Conservation (phyloP, 768 basidiomycete genomes). For the Sarcodon sp. region DNA sequence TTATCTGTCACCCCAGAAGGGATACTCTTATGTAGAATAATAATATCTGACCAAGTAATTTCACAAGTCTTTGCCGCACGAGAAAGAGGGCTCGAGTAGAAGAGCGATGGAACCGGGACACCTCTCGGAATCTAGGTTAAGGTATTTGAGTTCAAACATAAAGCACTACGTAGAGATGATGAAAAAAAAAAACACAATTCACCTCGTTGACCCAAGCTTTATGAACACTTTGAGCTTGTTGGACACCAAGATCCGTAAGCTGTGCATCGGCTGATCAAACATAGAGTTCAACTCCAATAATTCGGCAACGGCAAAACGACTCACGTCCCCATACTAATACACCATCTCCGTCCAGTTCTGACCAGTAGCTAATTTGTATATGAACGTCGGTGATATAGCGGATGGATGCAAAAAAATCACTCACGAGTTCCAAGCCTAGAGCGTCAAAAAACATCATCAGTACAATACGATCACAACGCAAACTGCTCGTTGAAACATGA, state of each 20-base stretch:
- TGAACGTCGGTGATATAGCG: not conserved
- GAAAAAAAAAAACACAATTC: constrained; percentile 3
- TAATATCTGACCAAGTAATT: not conserved
- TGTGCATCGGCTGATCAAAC: constrained; percentile 42
- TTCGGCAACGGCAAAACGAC: constrained; percentile 10
- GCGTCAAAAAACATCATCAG: not conserved
- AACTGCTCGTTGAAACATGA: not conserved
- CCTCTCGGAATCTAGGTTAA: constrained; percentile 5
- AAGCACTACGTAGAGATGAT: constrained; percentile 2
- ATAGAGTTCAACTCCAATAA: not conserved
- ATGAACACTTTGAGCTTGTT: constrained; percentile 37
- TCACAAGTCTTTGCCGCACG: constrained; percentile 44
- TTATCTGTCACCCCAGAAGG: constrained; percentile 31
- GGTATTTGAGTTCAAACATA: not conserved
- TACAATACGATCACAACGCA: not conserved
- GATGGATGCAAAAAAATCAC: constrained; percentile 8
- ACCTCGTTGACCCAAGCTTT: constrained; percentile 37
- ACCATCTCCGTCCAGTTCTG: constrained; percentile 49
- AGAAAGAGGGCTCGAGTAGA: constrained; percentile 53
- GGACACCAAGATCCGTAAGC: constrained; percentile 43
- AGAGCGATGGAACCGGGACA: constrained; percentile 38
- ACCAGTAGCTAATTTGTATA: constrained; percentile 35
- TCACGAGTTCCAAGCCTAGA: constrained; percentile 48
- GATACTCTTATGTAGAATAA: constrained; percentile 13
- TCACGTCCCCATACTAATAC: constrained; percentile 64